Conservation (phyloP, 306 rosid species). For the Rosa multiflora region DNA sequence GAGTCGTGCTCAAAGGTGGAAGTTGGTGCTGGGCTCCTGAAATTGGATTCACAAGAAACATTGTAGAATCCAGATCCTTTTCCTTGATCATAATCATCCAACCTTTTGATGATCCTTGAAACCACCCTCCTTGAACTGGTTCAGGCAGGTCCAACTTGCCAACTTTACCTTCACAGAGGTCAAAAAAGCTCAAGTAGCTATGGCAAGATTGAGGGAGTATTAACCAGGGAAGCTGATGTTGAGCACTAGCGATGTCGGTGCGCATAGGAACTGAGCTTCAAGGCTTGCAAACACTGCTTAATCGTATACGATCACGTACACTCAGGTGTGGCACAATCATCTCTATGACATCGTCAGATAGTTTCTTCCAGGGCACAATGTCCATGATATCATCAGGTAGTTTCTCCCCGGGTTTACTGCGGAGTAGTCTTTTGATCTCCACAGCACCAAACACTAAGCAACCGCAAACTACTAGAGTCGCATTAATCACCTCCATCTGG, state of each 20-base stretch:
- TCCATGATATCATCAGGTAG: no score
- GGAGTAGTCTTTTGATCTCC: neutral
- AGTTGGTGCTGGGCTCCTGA: neutral
- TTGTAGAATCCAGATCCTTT: neutral
- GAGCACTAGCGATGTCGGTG: neutral
- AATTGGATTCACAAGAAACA: neutral
- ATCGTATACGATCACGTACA: neutral
- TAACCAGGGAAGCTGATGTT: neutral
- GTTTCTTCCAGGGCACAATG: neutral
- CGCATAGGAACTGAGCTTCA: neutral
- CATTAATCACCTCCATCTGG: no score
- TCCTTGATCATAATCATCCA: constrained; percentile 1
- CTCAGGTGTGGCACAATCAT: neutral
- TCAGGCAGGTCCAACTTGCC: neutral
- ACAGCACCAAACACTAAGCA: neutral
- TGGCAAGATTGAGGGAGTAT: neutral
- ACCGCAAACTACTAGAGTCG: neutral
- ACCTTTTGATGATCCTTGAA: neutral
- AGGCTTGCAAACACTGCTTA: neutral
- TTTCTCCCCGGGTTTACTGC: neutral
- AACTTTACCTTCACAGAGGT: neutral
- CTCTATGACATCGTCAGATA: neutral
- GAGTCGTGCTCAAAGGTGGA: neutral
- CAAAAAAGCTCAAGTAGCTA: neutral
- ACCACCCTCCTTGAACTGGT: neutral